Base-by-base conservation (phyloP, 2,329 filamentous ascomycete genomes). In the Pyrenochaeta sp. region DNA sequence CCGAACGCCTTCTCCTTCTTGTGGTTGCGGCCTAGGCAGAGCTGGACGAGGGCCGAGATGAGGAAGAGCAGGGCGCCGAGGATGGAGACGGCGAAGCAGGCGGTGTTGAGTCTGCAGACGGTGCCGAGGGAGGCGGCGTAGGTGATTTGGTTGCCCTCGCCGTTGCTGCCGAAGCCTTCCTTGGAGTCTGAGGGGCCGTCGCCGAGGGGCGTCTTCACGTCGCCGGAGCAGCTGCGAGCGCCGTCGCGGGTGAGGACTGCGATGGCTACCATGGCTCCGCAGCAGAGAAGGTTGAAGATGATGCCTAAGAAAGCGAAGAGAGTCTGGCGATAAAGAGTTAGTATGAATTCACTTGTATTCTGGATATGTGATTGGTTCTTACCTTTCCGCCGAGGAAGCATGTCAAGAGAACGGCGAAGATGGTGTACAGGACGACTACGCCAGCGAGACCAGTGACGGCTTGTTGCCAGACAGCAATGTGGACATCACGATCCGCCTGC, bases 191-290 rank as follows among this genome's bases (percentile, higher is more conserved):
- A 81, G 7, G 84, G 78, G 5, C 90, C 91, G 3, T 75, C 82
- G 37, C 93, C 93, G 52, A 94, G 86, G 90, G 86, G 6, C 87
- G 88, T 15, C 88, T 94, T 47, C 84, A 80, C 58, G 15, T 80
- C 79, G 47, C 87, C 87, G 13, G 79, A 82, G 81, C 93, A 97
- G 49, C 79, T 85, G 59, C 84, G 78, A 0, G 87, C 86, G 37
- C 93, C 93, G 54, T 86, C 79, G 37, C 90, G 85, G 58, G 91
- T 93, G 62, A 91, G 83, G 48, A 89, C 82, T 0, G 93, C 92
- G 58, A 97, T 86, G 72, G 93, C 96, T 72, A 96, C 86, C 82
- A 95, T 95, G 57, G 83, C 87, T 40, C 85, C 91, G 51, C 87
- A 80, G 77, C 97, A 96, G 69, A 85, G 85, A 52, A 95, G 69